Percentiles rank a stretch among this genome's conserved stretches.
phyloP scores from a whole-genome alignment of 306 rosid genomes.

The Arachis hypogaea region DNA sequence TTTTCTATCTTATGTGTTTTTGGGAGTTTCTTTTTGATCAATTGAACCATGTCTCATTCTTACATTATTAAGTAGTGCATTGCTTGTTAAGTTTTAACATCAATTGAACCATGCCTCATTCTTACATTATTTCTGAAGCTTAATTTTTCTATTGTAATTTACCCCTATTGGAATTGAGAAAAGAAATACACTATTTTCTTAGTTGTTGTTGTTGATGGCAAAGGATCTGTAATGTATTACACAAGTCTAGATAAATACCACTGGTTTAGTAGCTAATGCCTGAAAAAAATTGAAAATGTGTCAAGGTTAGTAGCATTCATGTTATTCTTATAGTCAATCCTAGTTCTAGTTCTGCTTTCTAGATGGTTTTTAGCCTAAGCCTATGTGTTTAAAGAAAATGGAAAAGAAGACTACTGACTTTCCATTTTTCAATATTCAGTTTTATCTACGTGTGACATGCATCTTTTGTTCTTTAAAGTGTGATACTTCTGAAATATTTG shows the following conservation, averaged over 20 bases:
- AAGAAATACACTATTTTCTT: too few relatives aligned
- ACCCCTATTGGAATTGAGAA: too few relatives aligned
- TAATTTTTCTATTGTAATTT: not conserved
- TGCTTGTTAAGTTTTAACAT: too few relatives aligned
- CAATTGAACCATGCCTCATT: not conserved
- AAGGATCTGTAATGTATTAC: not conserved
- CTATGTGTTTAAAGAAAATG: too few relatives aligned
- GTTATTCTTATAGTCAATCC: too few relatives aligned
- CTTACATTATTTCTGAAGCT: not conserved
- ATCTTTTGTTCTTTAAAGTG: not conserved
- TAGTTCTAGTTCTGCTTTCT: too few relatives aligned
- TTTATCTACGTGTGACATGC: not conserved
- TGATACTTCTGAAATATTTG: conserved; percentile 27
- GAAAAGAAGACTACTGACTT: too few relatives aligned
- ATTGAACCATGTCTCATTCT: too few relatives aligned
- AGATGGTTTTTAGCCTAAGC: too few relatives aligned
- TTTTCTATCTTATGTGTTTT: too few relatives aligned
- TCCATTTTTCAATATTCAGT: not conserved
- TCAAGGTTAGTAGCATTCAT: not conserved
- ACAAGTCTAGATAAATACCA: not conserved
- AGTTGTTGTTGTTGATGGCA: not conserved
- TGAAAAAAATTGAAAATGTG: not conserved
- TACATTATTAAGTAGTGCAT: too few relatives aligned
- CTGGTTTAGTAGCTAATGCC: not conserved
- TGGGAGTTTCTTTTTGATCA: too few relatives aligned